These are phyloP conservation scores for Ophiostoma sp. DNA, from an alignment of 2,329 filamentous ascomycete genomes.

Conservation along the genomic window DNA sequence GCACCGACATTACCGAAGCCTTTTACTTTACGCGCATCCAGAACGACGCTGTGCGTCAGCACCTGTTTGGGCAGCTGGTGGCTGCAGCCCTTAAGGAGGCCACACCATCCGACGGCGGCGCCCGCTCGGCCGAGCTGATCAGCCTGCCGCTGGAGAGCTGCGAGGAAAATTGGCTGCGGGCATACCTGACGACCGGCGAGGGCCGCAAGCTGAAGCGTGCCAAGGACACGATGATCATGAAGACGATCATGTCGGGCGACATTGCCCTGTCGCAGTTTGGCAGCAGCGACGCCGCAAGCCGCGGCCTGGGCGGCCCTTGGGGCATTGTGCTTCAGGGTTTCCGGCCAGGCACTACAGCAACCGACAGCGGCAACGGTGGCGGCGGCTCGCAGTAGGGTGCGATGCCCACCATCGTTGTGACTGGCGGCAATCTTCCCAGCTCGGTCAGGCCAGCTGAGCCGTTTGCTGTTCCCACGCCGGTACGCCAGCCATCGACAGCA, in stretches of 20 bases:
- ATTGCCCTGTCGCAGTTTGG: conserved; percentile 39
- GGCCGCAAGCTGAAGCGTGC: conserved; percentile 60
- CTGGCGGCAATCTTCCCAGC: not conserved
- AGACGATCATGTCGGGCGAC: conserved; percentile 63
- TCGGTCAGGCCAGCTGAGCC: not conserved
- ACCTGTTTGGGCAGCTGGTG: conserved; percentile 63
- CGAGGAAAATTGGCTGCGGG: conserved; percentile 71
- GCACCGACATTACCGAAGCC: conserved; percentile 64
- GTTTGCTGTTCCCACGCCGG: not conserved
- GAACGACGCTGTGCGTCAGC: conserved; percentile 54
- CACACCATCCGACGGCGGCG: conserved; percentile 30
- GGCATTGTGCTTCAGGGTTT: conserved; percentile 48
- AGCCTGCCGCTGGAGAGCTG: conserved; percentile 64
- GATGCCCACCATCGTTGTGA: not conserved
- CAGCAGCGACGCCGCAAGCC: conserved; percentile 33
- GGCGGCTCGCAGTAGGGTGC: conserved; percentile 28
- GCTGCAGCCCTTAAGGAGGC: conserved; percentile 48
- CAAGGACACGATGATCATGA: conserved; percentile 69
- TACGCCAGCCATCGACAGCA: not conserved
- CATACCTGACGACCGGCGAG: conserved; percentile 59
- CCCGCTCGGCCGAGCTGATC: conserved; percentile 57
- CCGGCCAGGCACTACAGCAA: conserved; percentile 39
- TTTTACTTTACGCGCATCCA: conserved; percentile 67
- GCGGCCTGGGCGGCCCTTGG: conserved; percentile 44
- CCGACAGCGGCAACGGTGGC: conserved; percentile 34